Percentiles rank a stretch among this genome's conserved stretches.
phyloP scores from a whole-genome alignment of 768 basidiomycete genomes.

The Leccinum imitatum region DNA sequence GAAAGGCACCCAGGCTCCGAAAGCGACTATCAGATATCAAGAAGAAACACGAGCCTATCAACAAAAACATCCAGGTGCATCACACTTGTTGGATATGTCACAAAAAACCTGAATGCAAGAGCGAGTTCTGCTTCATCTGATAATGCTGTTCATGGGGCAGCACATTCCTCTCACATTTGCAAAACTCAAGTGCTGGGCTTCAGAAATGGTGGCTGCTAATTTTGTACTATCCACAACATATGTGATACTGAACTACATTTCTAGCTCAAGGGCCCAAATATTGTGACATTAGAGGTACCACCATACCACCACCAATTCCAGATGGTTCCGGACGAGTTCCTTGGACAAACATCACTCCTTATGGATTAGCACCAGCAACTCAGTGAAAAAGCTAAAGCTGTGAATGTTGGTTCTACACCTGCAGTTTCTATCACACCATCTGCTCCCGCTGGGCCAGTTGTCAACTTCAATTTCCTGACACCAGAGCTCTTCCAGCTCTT shows the following conservation, averaged over 20 bases:
- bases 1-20: neutral
- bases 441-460: neutral
- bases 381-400: neutral
- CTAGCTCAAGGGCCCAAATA: neutral
- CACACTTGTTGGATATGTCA: neutral
- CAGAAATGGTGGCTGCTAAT: neutral
- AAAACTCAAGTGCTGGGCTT: neutral
- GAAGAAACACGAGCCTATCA: neutral
- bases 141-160: neutral
- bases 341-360: neutral
- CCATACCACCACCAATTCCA: neutral
- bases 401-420: neutral
- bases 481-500: neutral
- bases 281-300: neutral
- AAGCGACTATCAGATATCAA: neutral
- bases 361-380: neutral
- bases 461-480: neutral
- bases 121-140: neutral
- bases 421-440: too few relatives aligned
- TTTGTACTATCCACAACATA: neutral
- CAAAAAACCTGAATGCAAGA: neutral
- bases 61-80: neutral
- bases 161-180: neutral
- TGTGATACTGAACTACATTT: neutral
- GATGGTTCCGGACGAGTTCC: neutral